Evolutionary conservation across 139 green algal species (phyloP).

Genomic region (Chlorella sp.): DNA sequence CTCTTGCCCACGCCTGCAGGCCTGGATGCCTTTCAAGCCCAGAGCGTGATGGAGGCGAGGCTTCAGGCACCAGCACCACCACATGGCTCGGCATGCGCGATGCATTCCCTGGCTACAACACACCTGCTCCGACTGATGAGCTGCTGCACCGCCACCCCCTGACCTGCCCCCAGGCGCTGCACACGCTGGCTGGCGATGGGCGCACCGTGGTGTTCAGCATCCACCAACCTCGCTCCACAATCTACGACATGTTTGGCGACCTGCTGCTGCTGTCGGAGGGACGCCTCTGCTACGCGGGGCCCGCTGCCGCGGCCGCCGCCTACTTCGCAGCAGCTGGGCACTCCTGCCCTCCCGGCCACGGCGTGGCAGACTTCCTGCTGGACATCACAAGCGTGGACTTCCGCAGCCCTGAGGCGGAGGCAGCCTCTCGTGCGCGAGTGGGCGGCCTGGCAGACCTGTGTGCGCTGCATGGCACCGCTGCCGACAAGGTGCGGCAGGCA

Average conservation of each 20-base stretch:
- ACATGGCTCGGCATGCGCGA: too few relatives aligned
- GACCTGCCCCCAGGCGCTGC: conserved; percentile 9
- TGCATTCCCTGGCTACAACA: too few relatives aligned
- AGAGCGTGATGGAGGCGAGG: conserved; percentile 51
- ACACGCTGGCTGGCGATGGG: conserved; percentile 26
- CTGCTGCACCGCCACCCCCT: too few relatives aligned
- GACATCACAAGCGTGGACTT: conserved; percentile 48
- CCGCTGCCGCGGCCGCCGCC: conserved; percentile 26
- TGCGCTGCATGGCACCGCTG: background rate
- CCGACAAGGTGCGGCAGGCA: background rate
- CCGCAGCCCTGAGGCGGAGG: conserved; percentile 35
- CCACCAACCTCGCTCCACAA: conserved; percentile 77
- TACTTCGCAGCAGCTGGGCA: conserved; percentile 40
- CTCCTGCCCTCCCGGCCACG: conserved; percentile 49
- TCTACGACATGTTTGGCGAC: conserved; percentile 77
- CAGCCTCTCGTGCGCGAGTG: conserved; percentile 34
- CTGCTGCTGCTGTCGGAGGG: conserved; percentile 73
- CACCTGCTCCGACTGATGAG: too few relatives aligned
- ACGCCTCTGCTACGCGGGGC: conserved; percentile 48
- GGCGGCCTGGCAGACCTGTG: conserved; percentile 25
- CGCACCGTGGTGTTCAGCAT: conserved; percentile 69
- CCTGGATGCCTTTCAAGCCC: conserved; percentile 62
- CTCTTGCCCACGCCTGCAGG: too few relatives aligned
- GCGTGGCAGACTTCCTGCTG: conserved; percentile 65
- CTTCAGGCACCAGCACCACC: too few relatives aligned